A percentile compares a stretch with the other conserved stretches of the same genome.
These are phyloP conservation scores for Eustoma russellianum DNA, from an alignment of 257 asterid species.

Conservation along the genomic window DNA sequence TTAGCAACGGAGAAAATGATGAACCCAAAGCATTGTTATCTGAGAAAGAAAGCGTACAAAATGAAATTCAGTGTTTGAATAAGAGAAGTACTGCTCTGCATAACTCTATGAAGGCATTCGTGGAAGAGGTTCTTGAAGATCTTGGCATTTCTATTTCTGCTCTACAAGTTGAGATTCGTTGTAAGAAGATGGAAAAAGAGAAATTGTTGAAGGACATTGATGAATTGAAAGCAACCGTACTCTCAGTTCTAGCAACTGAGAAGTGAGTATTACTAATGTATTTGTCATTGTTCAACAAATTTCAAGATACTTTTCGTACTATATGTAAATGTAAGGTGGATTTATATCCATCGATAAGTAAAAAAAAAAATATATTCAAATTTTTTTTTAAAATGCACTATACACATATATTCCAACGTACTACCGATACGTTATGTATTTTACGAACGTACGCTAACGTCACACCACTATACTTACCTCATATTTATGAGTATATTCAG, in stretches of 20 bases:
- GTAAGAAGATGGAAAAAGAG: slow-evolving; percentile 25
- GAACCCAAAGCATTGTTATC: slow-evolving; percentile 9
- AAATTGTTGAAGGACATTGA: slow-evolving; percentile 25
- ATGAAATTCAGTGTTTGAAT: slow-evolving; percentile 17
- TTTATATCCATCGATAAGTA: no score
- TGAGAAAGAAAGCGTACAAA: slow-evolving; percentile 23
- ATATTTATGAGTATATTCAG: no score
- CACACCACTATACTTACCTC: no score
- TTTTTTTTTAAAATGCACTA: no score
- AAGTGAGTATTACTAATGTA: no score
- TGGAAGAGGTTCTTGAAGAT: slow-evolving; percentile 35
- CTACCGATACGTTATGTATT: no score
- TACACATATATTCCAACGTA: no score
- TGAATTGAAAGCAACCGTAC: slow-evolving; percentile 30
- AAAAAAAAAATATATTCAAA: no score
- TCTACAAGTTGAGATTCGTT: slow-evolving; percentile 24
- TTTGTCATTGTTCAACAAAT: no score
- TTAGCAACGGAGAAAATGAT: slow-evolving; percentile 12
- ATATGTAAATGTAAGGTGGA: no score
- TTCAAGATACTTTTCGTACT: no score
- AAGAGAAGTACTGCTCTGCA: slow-evolving; percentile 22
- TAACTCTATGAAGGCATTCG: slow-evolving; percentile 25
- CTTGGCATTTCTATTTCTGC: slow-evolving; percentile 25
- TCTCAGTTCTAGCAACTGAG: slow-evolving; percentile 3
- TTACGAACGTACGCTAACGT: no score